A percentile compares a stretch with the other conserved stretches of the same genome.
These are phyloP conservation scores for Coprinellus micaceus DNA, from an alignment of 768 basidiomycete species.

Conservation along the genomic window DNA sequence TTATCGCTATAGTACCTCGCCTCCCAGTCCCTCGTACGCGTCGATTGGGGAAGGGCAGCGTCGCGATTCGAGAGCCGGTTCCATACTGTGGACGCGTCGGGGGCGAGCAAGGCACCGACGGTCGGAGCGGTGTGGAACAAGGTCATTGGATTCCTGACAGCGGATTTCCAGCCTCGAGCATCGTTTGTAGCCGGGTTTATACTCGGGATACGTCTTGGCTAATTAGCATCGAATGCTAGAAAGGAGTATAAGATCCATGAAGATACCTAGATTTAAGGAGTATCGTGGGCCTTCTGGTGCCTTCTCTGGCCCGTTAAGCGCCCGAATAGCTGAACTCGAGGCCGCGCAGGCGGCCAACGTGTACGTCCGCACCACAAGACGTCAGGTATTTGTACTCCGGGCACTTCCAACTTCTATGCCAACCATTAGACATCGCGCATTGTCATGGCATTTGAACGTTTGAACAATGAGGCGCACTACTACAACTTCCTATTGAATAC, in stretches of 20 bases:
- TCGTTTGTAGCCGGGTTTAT: conserved; percentile 82
- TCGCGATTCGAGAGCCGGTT: conserved; percentile 69
- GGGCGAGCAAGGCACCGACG: conserved; percentile 57
- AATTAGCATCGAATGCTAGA: conserved; percentile 13
- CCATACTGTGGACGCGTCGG: conserved; percentile 58
- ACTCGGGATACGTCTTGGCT: conserved; percentile 81
- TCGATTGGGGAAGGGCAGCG: conserved; percentile 74
- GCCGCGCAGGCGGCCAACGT: no score
- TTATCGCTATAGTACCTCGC: conserved; percentile 62
- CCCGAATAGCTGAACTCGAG: no score
- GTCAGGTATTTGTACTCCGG: not conserved
- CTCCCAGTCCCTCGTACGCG: conserved; percentile 64
- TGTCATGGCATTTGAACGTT: no score
- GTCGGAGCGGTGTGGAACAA: conserved; percentile 62
- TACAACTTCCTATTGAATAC: no score
- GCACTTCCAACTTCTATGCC: not conserved
- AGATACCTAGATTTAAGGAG: no score
- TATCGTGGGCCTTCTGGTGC: no score
- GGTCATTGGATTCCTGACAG: conserved; percentile 78
- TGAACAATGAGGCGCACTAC: no score
- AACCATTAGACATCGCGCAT: no score
- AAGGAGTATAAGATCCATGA: no score
- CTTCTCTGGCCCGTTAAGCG: no score
- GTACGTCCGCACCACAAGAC: no score
- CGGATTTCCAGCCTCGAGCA: conserved; percentile 89